These are phyloP conservation scores for Tubosaeta brunneosetosa DNA, from an alignment of 768 basidiomycete species.

Conservation along the genomic window DNA sequence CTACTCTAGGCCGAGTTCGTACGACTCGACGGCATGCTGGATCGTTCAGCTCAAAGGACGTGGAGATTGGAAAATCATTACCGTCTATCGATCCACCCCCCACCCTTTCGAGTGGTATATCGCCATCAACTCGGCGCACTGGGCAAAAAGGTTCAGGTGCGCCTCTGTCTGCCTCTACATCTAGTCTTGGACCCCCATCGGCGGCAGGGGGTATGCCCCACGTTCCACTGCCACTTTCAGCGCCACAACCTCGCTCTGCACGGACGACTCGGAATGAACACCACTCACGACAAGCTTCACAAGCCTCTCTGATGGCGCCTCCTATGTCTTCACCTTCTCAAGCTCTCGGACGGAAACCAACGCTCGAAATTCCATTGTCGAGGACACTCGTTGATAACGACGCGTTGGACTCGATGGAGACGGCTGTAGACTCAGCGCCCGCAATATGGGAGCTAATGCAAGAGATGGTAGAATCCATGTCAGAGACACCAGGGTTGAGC, in stretches of 20 bases:
- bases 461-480: slow-evolving; percentile 61
- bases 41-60: slow-evolving; percentile 92
- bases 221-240: slow-evolving; percentile 6
- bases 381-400: slow-evolving; percentile 72
- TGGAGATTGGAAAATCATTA: slow-evolving; percentile 78
- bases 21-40: slow-evolving; percentile 81
- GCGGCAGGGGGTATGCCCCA: slow-evolving; percentile 3
- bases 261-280: slow-evolving; percentile 11
- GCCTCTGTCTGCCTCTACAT: slow-evolving; percentile 29
- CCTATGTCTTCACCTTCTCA: slow-evolving; percentile 35
- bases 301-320: slow-evolving; percentile 37
- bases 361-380: slow-evolving; percentile 50
- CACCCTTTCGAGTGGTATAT: slow-evolving; percentile 22
- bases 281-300: slow-evolving; percentile 44
- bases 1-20: slow-evolving; percentile 40
- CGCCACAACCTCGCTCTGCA: slow-evolving; percentile 12
- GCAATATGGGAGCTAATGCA: slow-evolving; percentile 80
- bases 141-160: slow-evolving; percentile 46
- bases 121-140: slow-evolving; percentile 39
- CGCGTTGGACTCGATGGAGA: slow-evolving; percentile 71
- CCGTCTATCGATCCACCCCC: slow-evolving; percentile 54
- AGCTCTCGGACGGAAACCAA: slow-evolving; percentile 26
- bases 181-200: slow-evolving; percentile 13
- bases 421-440: slow-evolving; percentile 75
- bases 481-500: slow-evolving; percentile 38